Evolutionary conservation across 495 filamentous ascomycete species (phyloP), one percentile per base, ranked within the genome.

Genomic region (Aspergillus asperescens): DNA sequence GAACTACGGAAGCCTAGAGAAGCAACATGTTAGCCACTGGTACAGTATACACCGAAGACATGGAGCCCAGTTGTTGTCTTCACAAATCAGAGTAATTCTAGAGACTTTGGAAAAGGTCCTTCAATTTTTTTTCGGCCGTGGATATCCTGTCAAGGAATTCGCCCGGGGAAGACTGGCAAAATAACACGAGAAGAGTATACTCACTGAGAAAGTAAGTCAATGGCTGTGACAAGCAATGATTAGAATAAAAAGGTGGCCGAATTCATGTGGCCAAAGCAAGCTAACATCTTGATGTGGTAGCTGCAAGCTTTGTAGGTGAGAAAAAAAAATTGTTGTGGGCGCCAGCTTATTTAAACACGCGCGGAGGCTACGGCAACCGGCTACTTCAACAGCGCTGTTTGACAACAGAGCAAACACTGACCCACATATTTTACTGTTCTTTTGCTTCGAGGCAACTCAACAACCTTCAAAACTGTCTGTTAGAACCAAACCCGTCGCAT

Each of bases 121-220:
- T 78, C 85, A n/a, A 87, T 72, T 76, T 73, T 69, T 81, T 67
- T 90, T 83, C 82, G 86, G 83, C 66, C 87, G 89, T 84, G 86
- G 89, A 88, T 89, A 83, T 88, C 88, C 82, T 51, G 66, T 77
- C 59, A 67, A 66, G 76, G 72, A 71, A 79, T 75, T 84, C 71
- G 73, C 79, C 76, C 75, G 72, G 39, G n/a, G 58, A 61, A 62
- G 45, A 56, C 50, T 24, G 44, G 20, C 5, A 18, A 12, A 28
- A n/a, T 5, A 22, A 9, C 39, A 29, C 35, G 43, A 41, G 42
- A 58, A 37, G 4, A 50, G 22, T 34, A 23, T 40, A 34, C 28
- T 52, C 19, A 31, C 38, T 23, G 3, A 18, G 3, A 31, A 52
- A 25, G 6, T 19, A 15, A 46, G 47, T 57, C 8, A 41, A 15